A percentile compares a stretch with the other conserved stretches of the same genome.
phyloP scores from a whole-genome alignment of 495 filamentous ascomycete species.

The Pyrenopolyporus hunteri region DNA sequence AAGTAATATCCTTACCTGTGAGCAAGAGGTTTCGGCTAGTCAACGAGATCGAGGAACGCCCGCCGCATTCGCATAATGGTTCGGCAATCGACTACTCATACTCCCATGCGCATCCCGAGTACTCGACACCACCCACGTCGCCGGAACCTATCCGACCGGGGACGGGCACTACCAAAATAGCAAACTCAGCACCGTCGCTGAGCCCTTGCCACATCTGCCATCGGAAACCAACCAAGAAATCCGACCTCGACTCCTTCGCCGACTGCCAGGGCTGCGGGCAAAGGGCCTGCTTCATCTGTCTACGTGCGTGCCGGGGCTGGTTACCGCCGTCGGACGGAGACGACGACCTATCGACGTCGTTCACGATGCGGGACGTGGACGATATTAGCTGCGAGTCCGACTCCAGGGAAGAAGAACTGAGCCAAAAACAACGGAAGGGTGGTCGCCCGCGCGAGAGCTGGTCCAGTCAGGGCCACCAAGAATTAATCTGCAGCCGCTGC shows the following conservation, averaged over 20 bases:
- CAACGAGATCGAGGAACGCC: slow-evolving; percentile 22
- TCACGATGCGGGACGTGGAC: slow-evolving; percentile 48
- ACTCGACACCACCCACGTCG: slow-evolving; percentile 14
- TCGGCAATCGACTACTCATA: slow-evolving; percentile 9
- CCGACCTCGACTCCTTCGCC: slow-evolving; percentile 55
- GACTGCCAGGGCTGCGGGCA: slow-evolving; percentile 55
- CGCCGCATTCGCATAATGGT: slow-evolving; percentile 2
- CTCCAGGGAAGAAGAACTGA: not conserved
- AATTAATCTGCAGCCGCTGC: slow-evolving; percentile 54
- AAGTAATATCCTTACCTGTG: slow-evolving; percentile 43
- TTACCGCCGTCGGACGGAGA: slow-evolving; percentile 25
- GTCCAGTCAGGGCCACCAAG: too few relatives aligned
- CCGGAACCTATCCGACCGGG: slow-evolving; percentile 19
- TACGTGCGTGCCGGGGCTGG: slow-evolving; percentile 54
- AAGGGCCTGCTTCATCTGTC: slow-evolving; percentile 55
- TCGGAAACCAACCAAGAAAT: slow-evolving; percentile 54
- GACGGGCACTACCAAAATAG: slow-evolving; percentile 1
- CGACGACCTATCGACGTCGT: slow-evolving; percentile 39
- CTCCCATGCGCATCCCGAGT: slow-evolving; percentile 39
- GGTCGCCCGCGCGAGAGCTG: slow-evolving; percentile 35
- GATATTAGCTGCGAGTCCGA: slow-evolving; percentile 16
- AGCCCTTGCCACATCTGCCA: slow-evolving; percentile 57
- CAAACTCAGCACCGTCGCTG: slow-evolving; percentile 36
- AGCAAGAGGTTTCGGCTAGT: slow-evolving; percentile 43
- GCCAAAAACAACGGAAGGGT: slow-evolving; percentile 22